These are phyloP conservation scores for Talaromyces proteolyticus DNA, from an alignment of 495 filamentous ascomycete species.

Conservation along the genomic window DNA sequence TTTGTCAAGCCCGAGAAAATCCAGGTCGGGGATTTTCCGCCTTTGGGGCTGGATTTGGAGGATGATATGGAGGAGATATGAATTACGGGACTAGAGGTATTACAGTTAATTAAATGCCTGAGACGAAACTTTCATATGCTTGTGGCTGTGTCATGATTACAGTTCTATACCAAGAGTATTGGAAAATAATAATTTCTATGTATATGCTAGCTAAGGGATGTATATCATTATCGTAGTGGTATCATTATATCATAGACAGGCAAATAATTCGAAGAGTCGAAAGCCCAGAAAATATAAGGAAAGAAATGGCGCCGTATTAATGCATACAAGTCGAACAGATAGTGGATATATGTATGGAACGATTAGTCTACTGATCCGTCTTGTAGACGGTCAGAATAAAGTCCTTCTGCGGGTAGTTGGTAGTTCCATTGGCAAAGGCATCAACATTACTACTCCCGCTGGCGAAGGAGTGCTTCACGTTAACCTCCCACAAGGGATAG, in stretches of 20 bases:
- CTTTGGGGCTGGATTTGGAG: constrained; percentile 44
- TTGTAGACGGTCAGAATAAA: constrained; percentile 12
- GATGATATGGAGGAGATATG: constrained; percentile 88
- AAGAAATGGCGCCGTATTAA: constrained; percentile 13
- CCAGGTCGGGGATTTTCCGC: constrained; percentile 81
- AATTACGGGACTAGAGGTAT: too few relatives aligned
- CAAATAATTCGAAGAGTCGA: too few relatives aligned
- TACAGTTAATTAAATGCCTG: too few relatives aligned
- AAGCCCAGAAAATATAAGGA: constrained; percentile 6
- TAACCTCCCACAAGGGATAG: constrained; percentile 26
- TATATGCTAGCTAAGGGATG: too few relatives aligned
- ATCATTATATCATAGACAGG: too few relatives aligned
- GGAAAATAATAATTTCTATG: too few relatives aligned
- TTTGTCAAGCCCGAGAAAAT: constrained; percentile 89
- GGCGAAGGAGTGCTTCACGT: constrained; percentile 28
- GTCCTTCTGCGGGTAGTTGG: constrained; percentile 14
- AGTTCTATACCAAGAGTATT: too few relatives aligned
- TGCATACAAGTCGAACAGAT: too few relatives aligned
- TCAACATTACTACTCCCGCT: constrained; percentile 10
- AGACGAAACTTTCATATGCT: too few relatives aligned
- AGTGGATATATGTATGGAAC: neutral
- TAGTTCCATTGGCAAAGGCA: constrained; percentile 13
- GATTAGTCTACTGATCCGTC: neutral
- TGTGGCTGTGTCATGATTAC: too few relatives aligned
- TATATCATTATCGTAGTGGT: too few relatives aligned